Base-by-base conservation (phyloP, 371 early-diverging fungal species). In the Chytridium lagenaria region DNA sequence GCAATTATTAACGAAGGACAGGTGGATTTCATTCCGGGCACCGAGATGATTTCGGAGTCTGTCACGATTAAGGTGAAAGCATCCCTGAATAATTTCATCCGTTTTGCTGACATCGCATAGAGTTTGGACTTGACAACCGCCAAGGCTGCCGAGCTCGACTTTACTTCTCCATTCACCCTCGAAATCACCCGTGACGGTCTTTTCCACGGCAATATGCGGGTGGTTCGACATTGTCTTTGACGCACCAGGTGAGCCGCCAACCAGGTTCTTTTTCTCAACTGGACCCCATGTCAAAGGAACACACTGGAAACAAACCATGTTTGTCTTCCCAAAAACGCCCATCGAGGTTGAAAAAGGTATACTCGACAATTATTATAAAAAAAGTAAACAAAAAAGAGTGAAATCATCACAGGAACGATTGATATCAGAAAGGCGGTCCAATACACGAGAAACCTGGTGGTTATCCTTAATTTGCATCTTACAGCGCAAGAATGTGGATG, bases 241-340 rank as follows among this genome's bases (percentile, higher is more conserved):
- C 90, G 84, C 93, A 90, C 83, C 93, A 91, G 86, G 63, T 44
- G 52, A 50, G 33, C 66, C 10, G 44, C 67, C 50, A 33, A 70
- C 16, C 1, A 23, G 10, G 3, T 7, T 61, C 7, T 40, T 40
- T 33, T 96, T 99, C 81, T 93, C 94, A 70, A 99, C 99, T 10
- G 91, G 94, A 1, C 96, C 98, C 3, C 85, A 88, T 67, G 86
- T 92, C 52, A 90, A 91, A 83, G 93, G 93, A 78, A 99, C 99
- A 49, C 99, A 99, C 83, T 99, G 99, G 99, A 98, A 97, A 87
- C 98, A 98, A 83, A 96, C 98, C 28, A 91, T 96, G 34, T 97
- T 98, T n/a, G n/a, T n/a, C 70, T 74, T 73, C 5, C 70, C 83
- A 23, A 76, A 79, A 38, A 38, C 55, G 2, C 70, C 78, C 12